These are phyloP conservation scores for Mycena epipterygia DNA, from an alignment of 768 basidiomycete species.

Conservation along the genomic window DNA sequence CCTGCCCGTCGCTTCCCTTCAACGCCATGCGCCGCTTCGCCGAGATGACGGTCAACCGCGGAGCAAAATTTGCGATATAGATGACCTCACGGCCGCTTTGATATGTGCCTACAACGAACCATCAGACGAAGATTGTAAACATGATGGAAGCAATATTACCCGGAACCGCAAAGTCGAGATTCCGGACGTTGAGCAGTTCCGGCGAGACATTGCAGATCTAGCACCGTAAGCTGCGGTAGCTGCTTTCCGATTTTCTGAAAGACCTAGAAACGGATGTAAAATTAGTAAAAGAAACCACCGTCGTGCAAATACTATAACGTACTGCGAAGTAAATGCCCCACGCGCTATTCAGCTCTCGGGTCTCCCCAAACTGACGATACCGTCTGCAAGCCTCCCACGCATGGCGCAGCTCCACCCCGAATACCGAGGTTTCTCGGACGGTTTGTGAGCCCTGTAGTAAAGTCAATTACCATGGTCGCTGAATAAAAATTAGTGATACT, in stretches of 20 bases:
- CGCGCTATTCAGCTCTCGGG: slow-evolving; percentile 92
- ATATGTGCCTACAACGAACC: slow-evolving; percentile 78
- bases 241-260: slow-evolving; percentile 98
- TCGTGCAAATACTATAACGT: slow-evolving; percentile 44
- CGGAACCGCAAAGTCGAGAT: slow-evolving; percentile 94
- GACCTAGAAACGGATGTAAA: slow-evolving; percentile 67
- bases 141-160: slow-evolving; percentile 59
- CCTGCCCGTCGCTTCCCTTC: slow-evolving; percentile 92
- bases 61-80: slow-evolving; percentile 86
- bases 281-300: background rate
- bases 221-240: slow-evolving; percentile 91
- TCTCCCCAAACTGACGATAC: slow-evolving; percentile 89
- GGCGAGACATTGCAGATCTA: slow-evolving; percentile 98
- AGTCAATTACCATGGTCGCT: background rate
- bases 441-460: slow-evolving; percentile 87
- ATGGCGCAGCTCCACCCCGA: slow-evolving; percentile 91
- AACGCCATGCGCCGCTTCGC: slow-evolving; percentile 95
- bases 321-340: slow-evolving; percentile 99
- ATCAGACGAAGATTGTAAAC: background rate
- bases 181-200: slow-evolving; percentile 86
- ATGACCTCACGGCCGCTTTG: slow-evolving; percentile 89
- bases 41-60: slow-evolving; percentile 92
- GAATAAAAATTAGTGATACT: slow-evolving; percentile 34
- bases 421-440: slow-evolving; percentile 92
- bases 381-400: slow-evolving; percentile 92